These are phyloP conservation scores for Cryptococcus sp. DNA, from an alignment of 1,284 basidiomycete species.

Conservation along the genomic window DNA sequence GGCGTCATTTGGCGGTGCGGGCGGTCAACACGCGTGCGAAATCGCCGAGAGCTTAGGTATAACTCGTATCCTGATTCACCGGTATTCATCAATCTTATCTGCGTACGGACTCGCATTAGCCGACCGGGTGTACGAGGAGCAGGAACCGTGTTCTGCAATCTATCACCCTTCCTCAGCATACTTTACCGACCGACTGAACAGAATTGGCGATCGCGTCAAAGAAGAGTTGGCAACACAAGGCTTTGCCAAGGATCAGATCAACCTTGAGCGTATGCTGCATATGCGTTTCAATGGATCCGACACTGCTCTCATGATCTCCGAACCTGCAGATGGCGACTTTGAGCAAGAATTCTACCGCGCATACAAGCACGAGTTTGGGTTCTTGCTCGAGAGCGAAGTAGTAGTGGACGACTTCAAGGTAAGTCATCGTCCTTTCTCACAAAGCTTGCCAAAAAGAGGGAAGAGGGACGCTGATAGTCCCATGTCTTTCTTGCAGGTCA, in stretches of 20 bases:
- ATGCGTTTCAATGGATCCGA: slow-evolving; percentile 83
- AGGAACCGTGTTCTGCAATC: slow-evolving; percentile 72
- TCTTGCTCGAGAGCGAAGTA: slow-evolving; percentile 77
- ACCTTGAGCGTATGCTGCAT: slow-evolving; percentile 79
- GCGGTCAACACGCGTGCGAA: slow-evolving; percentile 89
- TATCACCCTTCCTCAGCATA: slow-evolving; percentile 61
- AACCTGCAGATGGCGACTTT: slow-evolving; percentile 68
- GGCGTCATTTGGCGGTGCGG: slow-evolving; percentile 87
- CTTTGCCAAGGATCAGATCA: slow-evolving; percentile 69
- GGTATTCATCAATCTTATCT: slow-evolving; percentile 81
- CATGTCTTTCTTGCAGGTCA: slow-evolving; percentile 15
- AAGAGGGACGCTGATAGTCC: neutral
- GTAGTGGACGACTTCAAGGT: slow-evolving; percentile 92
- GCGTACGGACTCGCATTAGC: slow-evolving; percentile 88
- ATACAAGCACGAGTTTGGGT: slow-evolving; percentile 87
- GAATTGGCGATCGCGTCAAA: slow-evolving; percentile 64
- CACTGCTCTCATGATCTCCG: slow-evolving; percentile 82
- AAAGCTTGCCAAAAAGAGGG: neutral
- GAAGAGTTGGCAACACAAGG: slow-evolving; percentile 73
- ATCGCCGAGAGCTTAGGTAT: slow-evolving; percentile 74
- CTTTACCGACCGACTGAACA: slow-evolving; percentile 62
- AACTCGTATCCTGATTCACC: slow-evolving; percentile 78
- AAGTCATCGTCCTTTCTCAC: slow-evolving; percentile 17
- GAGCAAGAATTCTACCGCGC: slow-evolving; percentile 72
- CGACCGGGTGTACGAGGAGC: slow-evolving; percentile 81